Conservation (phyloP, 208 protist species). For the Acanthamoeba royreba region DNA sequence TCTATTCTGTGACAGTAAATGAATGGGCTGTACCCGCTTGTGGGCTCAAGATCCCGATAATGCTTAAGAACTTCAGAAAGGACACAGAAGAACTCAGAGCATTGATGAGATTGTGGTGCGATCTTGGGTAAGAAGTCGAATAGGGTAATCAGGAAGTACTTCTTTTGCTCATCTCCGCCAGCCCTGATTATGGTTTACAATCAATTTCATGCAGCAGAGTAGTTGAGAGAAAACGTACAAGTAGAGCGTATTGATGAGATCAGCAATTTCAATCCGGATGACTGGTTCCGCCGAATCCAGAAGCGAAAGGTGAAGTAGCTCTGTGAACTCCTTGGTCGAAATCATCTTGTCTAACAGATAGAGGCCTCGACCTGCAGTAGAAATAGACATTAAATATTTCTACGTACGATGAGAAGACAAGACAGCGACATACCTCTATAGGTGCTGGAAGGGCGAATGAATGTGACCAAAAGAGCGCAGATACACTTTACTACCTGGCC, state of each 20-base stretch:
- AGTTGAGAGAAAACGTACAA: neutral
- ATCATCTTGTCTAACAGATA: neutral
- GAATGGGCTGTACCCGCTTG: no score
- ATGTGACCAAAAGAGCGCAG: neutral
- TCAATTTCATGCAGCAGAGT: no score
- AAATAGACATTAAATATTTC: no score
- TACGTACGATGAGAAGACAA: no score
- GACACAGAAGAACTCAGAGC: conserved; percentile 1
- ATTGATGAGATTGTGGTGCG: neutral
- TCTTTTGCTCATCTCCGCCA: neutral
- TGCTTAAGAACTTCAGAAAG: neutral
- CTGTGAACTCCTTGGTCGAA: neutral
- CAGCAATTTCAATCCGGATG: neutral
- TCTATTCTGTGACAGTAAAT: no score
- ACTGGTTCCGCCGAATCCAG: neutral
- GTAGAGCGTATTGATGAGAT: neutral
- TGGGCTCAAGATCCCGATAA: no score
- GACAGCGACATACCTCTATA: neutral
- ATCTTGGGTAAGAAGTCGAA: conserved; percentile 4
- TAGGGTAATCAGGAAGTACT: neutral
- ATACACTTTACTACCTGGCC: neutral
- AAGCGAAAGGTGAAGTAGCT: neutral
- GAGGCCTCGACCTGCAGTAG: neutral
- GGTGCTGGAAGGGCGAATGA: neutral
- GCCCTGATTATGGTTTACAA: no score